phyloP scores from a whole-genome alignment of 2,329 filamentous ascomycete genomes.

The Magnaporthiopsis incrustans region DNA sequence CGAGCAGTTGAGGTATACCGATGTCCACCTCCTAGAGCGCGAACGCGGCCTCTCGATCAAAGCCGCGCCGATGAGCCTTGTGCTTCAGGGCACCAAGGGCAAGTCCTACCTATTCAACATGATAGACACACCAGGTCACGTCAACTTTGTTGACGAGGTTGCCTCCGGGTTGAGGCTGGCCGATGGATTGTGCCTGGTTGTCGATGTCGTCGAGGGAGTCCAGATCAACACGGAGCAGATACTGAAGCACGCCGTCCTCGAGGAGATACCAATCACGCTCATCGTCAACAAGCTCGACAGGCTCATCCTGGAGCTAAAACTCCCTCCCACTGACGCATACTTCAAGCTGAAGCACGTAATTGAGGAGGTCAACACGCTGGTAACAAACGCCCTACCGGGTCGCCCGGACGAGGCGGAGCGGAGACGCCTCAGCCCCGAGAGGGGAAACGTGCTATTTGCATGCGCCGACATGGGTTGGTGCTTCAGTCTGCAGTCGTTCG shows the following conservation, averaged over 20 bases:
- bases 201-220: slow-evolving; percentile 98
- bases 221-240: slow-evolving; percentile 96
- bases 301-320: slow-evolving; percentile 84
- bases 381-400: slow-evolving; percentile 58
- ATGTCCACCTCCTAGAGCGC: slow-evolving; percentile 81
- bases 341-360: slow-evolving; percentile 99
- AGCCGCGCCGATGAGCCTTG: slow-evolving; percentile 85
- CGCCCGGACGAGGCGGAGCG: slow-evolving; percentile 73
- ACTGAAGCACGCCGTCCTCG: slow-evolving; percentile 88
- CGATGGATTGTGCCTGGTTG: slow-evolving; percentile 86
- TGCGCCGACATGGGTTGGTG: slow-evolving; percentile 94
- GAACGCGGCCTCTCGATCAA: slow-evolving; percentile 90
- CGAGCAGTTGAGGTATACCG: slow-evolving; percentile 90
- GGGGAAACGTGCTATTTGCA: slow-evolving; percentile 95
- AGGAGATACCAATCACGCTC: slow-evolving; percentile 80
- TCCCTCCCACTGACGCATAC: slow-evolving; percentile 92
- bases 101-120: slow-evolving; percentile 96
- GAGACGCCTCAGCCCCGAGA: slow-evolving; percentile 78
- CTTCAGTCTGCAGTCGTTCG: slow-evolving; percentile 89
- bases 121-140: slow-evolving; percentile 91
- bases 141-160: slow-evolving; percentile 97
- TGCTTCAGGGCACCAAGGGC: slow-evolving; percentile 78
- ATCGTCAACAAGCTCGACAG: slow-evolving; percentile 98
- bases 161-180: slow-evolving; percentile 79
- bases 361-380: slow-evolving; percentile 94